A percentile compares a stretch with the other conserved stretches of the same genome.
These are phyloP conservation scores for Neonectria faginata DNA, from an alignment of 2,329 filamentous ascomycete species.

Conservation along the genomic window DNA sequence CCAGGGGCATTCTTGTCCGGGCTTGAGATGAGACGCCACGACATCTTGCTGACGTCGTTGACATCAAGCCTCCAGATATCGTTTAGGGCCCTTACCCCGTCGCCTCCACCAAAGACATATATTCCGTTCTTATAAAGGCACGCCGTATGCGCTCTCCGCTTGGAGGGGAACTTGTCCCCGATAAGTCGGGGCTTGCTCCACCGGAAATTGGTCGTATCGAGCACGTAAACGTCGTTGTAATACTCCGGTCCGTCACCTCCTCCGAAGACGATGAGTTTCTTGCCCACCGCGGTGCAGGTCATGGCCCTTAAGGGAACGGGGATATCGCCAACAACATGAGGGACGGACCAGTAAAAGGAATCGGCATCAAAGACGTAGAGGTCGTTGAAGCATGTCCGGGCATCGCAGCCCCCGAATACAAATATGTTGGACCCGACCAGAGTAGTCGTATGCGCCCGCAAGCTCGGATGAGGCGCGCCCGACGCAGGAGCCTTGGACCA, in stretches of 20 bases:
- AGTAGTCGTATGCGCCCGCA: slow-evolving; percentile 76
- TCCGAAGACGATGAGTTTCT: slow-evolving; percentile 77
- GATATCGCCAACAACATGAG: slow-evolving; percentile 73
- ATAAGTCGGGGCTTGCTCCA: slow-evolving; percentile 73
- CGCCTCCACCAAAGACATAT: slow-evolving; percentile 78
- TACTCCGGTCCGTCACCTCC: slow-evolving; percentile 77
- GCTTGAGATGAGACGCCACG: slow-evolving; percentile 72
- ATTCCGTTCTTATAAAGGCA: slow-evolving; percentile 78
- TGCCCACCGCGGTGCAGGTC: slow-evolving; percentile 78
- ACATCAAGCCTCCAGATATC: slow-evolving; percentile 81
- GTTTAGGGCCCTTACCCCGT: slow-evolving; percentile 76
- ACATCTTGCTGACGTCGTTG: slow-evolving; percentile 73
- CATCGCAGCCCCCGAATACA: slow-evolving; percentile 77
- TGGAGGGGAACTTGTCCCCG: slow-evolving; percentile 69
- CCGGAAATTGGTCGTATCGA: slow-evolving; percentile 77
- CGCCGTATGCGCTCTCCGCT: slow-evolving; percentile 75
- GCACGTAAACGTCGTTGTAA: slow-evolving; percentile 78
- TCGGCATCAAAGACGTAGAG: slow-evolving; percentile 77
- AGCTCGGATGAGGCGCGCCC: slow-evolving; percentile 68
- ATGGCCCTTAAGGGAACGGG: slow-evolving; percentile 75
- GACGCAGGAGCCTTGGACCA: slow-evolving; percentile 76
- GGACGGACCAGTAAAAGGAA: slow-evolving; percentile 75
- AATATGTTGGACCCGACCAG: slow-evolving; percentile 75
- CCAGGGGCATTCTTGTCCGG: slow-evolving; percentile 52
- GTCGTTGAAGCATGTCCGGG: slow-evolving; percentile 75